Evolutionary conservation across 805 yeast species (phyloP).

Genomic region (Yamadazyma phyllophila): DNA sequence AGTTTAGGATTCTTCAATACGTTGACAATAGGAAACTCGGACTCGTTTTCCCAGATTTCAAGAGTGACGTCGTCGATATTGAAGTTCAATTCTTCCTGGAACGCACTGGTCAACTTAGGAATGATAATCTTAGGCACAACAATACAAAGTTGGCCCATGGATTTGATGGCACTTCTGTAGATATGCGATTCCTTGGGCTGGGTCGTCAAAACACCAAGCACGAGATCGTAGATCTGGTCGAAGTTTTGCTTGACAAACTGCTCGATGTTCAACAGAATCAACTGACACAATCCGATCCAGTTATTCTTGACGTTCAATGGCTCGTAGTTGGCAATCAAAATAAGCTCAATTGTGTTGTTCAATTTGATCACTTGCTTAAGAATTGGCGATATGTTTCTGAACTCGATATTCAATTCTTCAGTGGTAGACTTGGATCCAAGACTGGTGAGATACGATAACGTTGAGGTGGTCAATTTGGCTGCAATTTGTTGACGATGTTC

Average conservation of each 20-base stretch:
- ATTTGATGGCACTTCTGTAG: constrained; percentile 30
- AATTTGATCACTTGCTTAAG: constrained; percentile 6
- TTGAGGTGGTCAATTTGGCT: constrained; percentile 22
- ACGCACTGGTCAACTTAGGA: constrained; percentile 45
- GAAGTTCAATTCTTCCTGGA: constrained; percentile 35
- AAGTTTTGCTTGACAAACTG: constrained; percentile 38
- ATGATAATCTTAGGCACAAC: constrained; percentile 57
- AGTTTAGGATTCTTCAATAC: constrained; percentile 39
- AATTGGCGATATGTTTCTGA: background rate
- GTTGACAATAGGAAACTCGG: constrained; percentile 64
- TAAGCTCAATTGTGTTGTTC: constrained; percentile 21
- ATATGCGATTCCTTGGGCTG: constrained; percentile 5
- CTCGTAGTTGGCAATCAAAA: constrained; percentile 29
- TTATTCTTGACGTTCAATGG: constrained; percentile 42
- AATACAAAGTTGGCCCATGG: constrained; percentile 52
- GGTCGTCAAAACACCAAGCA: background rate
- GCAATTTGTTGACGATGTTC: constrained; percentile 18
- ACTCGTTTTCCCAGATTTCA: constrained; percentile 63
- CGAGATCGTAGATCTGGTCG: constrained; percentile 16
- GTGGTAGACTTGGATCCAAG: constrained; percentile 16
- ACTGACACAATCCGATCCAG: constrained; percentile 77
- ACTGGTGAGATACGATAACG: constrained; percentile 24
- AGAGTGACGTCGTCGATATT: constrained; percentile 45
- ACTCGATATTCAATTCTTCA: constrained; percentile 7
- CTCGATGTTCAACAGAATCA: constrained; percentile 63